Evolutionary conservation across 2,329 filamentous ascomycete species (phyloP).

Genomic region (Hortaea werneckii): DNA sequence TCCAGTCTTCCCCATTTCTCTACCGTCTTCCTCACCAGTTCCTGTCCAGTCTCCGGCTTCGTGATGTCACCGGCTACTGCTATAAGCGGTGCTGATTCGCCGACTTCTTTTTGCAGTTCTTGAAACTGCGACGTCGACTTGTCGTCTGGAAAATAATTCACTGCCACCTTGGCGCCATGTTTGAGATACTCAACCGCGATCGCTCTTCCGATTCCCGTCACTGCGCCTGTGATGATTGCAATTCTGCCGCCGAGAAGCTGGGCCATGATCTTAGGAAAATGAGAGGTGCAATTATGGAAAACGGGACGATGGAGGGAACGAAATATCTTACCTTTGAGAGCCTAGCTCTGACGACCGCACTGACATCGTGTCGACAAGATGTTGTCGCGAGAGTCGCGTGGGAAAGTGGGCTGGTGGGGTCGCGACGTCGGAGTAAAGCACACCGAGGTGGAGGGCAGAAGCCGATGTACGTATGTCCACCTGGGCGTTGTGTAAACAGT

Average conservation of each 20-base stretch:
- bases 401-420: slow-evolving; percentile 1
- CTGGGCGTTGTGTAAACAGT: no score
- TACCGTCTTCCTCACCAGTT: slow-evolving; percentile 58
- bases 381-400: background rate
- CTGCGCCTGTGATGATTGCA: slow-evolving; percentile 77
- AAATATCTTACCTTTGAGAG: background rate
- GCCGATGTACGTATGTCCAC: background rate
- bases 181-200: slow-evolving; percentile 69
- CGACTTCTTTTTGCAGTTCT: slow-evolving; percentile 36
- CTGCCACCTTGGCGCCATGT: slow-evolving; percentile 67
- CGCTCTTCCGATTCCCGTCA: slow-evolving; percentile 77
- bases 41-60: slow-evolving; percentile 57
- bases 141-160: slow-evolving; percentile 62
- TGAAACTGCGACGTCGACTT: slow-evolving; percentile 40
- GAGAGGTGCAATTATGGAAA: background rate
- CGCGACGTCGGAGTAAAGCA: background rate
- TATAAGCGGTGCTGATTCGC: slow-evolving; percentile 39
- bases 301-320: background rate
- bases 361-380: background rate
- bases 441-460: background rate
- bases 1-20: slow-evolving; percentile 44
- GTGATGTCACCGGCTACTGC: slow-evolving; percentile 69
- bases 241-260: slow-evolving; percentile 59
- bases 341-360: background rate
- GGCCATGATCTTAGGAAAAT: background rate